A percentile compares a stretch with the other conserved stretches of the same genome.
Conservation (phyloP, 148 eudicot genomes). For the Rhododendron griersonianum region DNA sequence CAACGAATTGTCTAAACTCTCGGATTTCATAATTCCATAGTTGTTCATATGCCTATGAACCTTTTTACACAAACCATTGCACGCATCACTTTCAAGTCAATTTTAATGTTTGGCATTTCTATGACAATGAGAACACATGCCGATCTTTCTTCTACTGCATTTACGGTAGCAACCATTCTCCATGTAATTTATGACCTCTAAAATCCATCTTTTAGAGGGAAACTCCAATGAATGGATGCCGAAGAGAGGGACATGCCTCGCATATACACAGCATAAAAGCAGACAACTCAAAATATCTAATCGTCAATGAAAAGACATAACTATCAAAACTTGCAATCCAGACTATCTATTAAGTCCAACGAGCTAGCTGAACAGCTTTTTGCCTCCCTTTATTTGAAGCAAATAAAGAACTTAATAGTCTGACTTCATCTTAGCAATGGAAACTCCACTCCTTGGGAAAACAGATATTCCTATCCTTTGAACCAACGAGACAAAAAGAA, state of each 20-base stretch:
- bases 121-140: neutral
- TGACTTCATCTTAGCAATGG: neutral
- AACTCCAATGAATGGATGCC: neutral
- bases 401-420: neutral
- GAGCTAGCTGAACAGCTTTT: neutral
- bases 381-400: neutral
- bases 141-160: neutral
- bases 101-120: neutral
- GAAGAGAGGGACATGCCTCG: neutral
- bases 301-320: neutral
- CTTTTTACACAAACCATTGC: neutral
- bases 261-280: neutral
- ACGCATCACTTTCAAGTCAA: neutral
- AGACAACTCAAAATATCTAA: neutral
- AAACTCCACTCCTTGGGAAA: neutral
- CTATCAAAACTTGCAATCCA: neutral
- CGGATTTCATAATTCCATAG: neutral
- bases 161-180: neutral
- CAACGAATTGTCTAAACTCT: neutral
- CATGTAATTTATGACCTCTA: neutral
- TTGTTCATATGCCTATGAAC: neutral
- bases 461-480: neutral
- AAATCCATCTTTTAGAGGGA: neutral
- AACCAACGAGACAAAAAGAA: neutral
- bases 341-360: neutral